Base-by-base conservation (phyloP, 345 rosid genomes). In the Orychophragmus violaceus region DNA sequence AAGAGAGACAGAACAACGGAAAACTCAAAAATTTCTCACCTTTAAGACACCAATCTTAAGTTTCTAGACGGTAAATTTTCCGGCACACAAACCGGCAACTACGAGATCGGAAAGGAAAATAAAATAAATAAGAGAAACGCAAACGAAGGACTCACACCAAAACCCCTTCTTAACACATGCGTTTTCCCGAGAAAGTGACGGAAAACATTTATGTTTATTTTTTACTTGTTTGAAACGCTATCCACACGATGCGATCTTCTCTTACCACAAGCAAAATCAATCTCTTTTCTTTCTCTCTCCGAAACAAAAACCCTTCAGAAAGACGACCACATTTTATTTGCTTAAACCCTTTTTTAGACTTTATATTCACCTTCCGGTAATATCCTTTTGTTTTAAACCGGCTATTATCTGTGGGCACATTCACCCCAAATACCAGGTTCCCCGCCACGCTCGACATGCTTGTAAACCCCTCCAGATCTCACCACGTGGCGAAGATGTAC, bases 281-380 rank as follows among this genome's bases (percentile, higher is more conserved):
- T 39, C 32, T 21, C 54, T 59, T 24, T 19, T 61, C 45, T 66
- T 42, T 69, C 64, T 69, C 54, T 66, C 68, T 73, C 66, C 70
- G 58, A 52, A 62, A 52, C 77, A 58, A 72, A 73, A 73, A 66
- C 71, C 77, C 87, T 82, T 83, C 62, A 66, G 71, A 77, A 79
- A 71, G 81, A 76, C 77, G 82, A 82, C 82, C 78, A 76, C 73
- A 64, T 46, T 46, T 68, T 55, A 55, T 67, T 68, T 33, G 70
- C 84, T 80, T 80, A 82, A 86, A 83, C 91, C 86, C 88, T 81
- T 71, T 67, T 45, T 46, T 21, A 23, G 30, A 21, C 67, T 6
- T 1, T 62, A 70, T 71, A 71, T 75, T 51, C 84, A 84, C 84
- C 75, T 64, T 45, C 71, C 83, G 82, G 85, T 80, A 35, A 42